Percentiles rank a stretch among this genome's conserved stretches.
These are phyloP conservation scores for Candida germanica DNA, from an alignment of 805 yeast genomes.

Conservation along the genomic window DNA sequence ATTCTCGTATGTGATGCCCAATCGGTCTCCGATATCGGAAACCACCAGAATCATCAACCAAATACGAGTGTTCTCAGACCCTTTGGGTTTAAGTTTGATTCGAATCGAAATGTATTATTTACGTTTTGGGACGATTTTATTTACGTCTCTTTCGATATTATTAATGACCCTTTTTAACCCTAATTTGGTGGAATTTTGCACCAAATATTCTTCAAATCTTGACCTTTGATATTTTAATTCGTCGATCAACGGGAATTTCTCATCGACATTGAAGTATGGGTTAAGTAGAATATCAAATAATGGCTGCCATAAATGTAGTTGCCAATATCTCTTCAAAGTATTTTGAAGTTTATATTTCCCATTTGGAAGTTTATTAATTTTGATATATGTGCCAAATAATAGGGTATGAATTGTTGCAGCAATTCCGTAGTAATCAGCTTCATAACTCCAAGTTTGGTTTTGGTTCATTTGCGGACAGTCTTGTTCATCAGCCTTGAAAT, in stretches of 20 bases:
- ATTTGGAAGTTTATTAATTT: conserved; percentile 26
- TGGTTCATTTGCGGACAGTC: conserved; percentile 72
- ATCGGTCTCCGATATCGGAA: no score
- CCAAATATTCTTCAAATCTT: conserved; percentile 44
- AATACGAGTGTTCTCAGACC: no score
- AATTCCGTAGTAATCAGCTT: conserved; percentile 79
- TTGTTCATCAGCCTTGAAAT: conserved; percentile 60
- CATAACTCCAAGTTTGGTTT: conserved; percentile 65
- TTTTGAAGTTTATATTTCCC: conserved; percentile 37
- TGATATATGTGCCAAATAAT: conserved; percentile 67
- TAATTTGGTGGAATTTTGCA: conserved; percentile 5
- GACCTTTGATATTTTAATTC: conserved; percentile 31
- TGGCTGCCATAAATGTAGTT: conserved; percentile 63
- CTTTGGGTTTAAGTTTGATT: no score
- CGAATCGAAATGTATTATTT: neutral
- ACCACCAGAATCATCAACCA: no score
- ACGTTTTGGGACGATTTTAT: conserved; percentile 6
- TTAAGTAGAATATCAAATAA: conserved; percentile 65
- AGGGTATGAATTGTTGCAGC: conserved; percentile 73
- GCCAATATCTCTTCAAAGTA: conserved; percentile 73
- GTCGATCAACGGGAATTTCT: conserved; percentile 39
- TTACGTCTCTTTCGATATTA: conserved; percentile 10
- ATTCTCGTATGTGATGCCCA: no score
- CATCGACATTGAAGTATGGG: conserved; percentile 35
- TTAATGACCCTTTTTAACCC: conserved; percentile 10